Conservation (phyloP, 1,284 basidiomycete species). For the Vanrija pseudolonga region DNA sequence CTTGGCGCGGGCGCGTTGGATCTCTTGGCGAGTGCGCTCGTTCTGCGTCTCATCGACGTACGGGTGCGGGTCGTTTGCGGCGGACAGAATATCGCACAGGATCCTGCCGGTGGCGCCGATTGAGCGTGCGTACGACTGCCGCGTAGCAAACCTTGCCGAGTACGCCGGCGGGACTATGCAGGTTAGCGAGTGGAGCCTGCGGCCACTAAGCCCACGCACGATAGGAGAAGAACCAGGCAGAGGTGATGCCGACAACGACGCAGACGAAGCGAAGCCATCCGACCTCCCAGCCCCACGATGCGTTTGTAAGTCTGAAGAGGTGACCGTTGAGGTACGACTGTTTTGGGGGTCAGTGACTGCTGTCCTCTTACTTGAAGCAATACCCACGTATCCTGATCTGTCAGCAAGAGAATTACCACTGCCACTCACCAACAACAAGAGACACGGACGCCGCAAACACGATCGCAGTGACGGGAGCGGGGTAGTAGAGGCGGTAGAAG, state of each 20-base stretch:
- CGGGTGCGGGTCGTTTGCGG: constrained; percentile 41
- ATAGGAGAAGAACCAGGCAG: constrained; percentile 42
- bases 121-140: constrained; percentile 46
- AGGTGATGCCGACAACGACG: constrained; percentile 44
- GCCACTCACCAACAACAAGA: constrained; percentile 63
- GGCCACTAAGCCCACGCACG: constrained; percentile 14
- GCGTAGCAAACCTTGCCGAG: constrained; percentile 46
- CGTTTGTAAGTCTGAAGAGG: constrained; percentile 38
- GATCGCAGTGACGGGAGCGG: constrained; percentile 65
- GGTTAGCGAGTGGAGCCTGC: background rate
- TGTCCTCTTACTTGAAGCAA: background rate
- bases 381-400: constrained; percentile 24
- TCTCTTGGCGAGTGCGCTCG: constrained; percentile 26
- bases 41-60: constrained; percentile 22
- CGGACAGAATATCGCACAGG: constrained; percentile 48
- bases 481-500: constrained; percentile 65
- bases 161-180: constrained; percentile 48
- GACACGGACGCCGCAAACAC: constrained; percentile 69
- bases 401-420: constrained; percentile 25
- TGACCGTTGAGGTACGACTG: constrained; percentile 43
- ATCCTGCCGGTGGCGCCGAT: constrained; percentile 48
- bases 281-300: constrained; percentile 50
- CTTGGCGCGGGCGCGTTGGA: constrained; percentile 39
- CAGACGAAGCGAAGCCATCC: constrained; percentile 52
- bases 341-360: background rate